Base-by-base conservation (phyloP, 371 early-diverging fungal genomes). In the Mortierella sp. region DNA sequence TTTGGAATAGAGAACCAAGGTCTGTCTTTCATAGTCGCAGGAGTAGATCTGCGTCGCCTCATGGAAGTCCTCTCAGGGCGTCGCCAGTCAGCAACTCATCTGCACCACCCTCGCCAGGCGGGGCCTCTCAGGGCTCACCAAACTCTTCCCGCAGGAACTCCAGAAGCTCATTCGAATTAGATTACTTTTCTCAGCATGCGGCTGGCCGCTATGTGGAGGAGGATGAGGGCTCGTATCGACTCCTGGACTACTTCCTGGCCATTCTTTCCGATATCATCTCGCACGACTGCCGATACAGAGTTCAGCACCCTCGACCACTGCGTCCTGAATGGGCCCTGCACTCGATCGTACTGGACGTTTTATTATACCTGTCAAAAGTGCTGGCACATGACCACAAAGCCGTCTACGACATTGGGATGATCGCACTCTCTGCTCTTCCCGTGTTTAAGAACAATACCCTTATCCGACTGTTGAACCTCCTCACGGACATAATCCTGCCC, bases 301-400 rank as follows among this genome's bases (percentile, higher is more conserved):
- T 83, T 12, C 73, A 81, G 8, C 79, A 83, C 41, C 84, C 85
- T 4, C 83, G 84, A 24, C 89, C 89, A 21, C 83, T 86, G 6
- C 79, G 86, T 19, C 89, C 89, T 12, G 84, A 86, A 0, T 86
- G 76, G 65, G 78, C 78, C 7, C 72, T 87, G 50, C 89, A 88
- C 48, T 73, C 84, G 1, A 50, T 87, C 14, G 63, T 87, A 8
- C 64, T 88, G 17, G 89, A 88, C 59, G 80, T 87, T n/a, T 28
- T 78, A 14, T 27, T 46, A 8, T 56, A 41, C 34, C 55, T 78
- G 17, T 48, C 70, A 31, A 70, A 59, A 42, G 54, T 37, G n/a
- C 43, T 78, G 39, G 47, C 53, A 23, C 60, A 62, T 6, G 71
- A 78, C 23, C 78, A 70, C 55, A 70, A 70, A 30, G 66, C 78